Base-by-base conservation (phyloP, 768 basidiomycete species). In the Heimioporus sp. region DNA sequence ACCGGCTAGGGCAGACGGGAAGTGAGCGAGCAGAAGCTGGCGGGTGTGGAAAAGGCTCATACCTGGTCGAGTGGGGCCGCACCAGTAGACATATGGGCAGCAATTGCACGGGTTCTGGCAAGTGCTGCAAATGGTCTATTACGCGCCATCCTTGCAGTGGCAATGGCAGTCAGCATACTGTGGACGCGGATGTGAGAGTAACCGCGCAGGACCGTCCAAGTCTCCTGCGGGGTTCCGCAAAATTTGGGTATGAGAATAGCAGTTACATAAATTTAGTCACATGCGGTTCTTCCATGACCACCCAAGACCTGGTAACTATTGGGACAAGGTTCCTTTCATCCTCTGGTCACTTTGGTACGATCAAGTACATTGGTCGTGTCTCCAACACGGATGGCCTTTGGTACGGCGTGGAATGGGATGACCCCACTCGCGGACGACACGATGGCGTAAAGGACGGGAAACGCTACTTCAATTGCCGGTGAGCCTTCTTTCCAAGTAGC, bases 331-430 rank as follows among this genome's bases (percentile, higher is more conserved):
- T 92, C 59, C 69, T 56, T 57, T 67, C 79, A 48, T 51, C 60
- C 37, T 70, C 75, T 48, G 80, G 76, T 17, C 65, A 83, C 60
- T 63, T 80, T 40, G 92, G 87, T 2, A 92, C 90, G 5, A 69
- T 96, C 55, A 81, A 71, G 68, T 94, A 80, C 62, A 69, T 79
- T 13, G 92, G 92, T 2, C 56, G 66, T 1, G 83, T 95, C 17
- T 72, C 80, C 16, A 78, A 78, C 13, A 83, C 89, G 0, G 62
- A 70, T 4, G 90, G 89, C 4, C 59, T 69, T 12, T 98, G 95
- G 95, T 76, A 94, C n/a, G 96, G 96, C n/a, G 80, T 98, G 43
- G 96, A 98, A 72, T 98, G 95, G 91, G 96, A 98, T 64, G 86
- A 92, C 61, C 79, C 85, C 17, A 53, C 66, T 9, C 81, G 93